Evolutionary conservation across 1,284 basidiomycete genomes (phyloP).

Genomic region (Puccinia novopanici): DNA sequence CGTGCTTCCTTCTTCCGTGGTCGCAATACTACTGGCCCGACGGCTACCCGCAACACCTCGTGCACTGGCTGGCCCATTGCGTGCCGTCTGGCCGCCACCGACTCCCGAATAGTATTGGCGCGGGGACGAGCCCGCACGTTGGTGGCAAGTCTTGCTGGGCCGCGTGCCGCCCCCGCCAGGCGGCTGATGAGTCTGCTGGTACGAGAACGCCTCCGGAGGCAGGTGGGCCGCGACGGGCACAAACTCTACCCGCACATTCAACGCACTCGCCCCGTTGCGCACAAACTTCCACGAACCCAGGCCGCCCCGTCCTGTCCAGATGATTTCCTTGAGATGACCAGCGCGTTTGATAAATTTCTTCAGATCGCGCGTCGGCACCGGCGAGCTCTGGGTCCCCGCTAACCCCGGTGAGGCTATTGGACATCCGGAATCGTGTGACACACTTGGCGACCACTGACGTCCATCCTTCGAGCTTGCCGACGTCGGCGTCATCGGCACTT

Average conservation of each 20-base stretch:
- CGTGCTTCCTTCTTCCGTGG: neutral
- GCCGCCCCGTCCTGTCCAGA: constrained; percentile 44
- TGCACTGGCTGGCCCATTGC: neutral
- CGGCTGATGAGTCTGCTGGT: constrained; percentile 15
- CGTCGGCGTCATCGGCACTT: constrained; percentile 3
- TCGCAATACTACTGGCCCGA: neutral
- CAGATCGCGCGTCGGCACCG: constrained; percentile 40
- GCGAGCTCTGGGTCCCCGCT: constrained; percentile 5
- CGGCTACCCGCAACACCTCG: neutral
- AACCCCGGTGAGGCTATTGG: neutral
- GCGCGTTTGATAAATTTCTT: constrained; percentile 49
- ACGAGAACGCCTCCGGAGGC: constrained; percentile 31
- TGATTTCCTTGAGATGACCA: constrained; percentile 37
- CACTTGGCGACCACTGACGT: constrained; percentile 9
- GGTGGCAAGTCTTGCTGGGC: neutral
- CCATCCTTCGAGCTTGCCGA: neutral
- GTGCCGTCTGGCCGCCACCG: too few relatives aligned
- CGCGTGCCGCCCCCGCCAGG: neutral
- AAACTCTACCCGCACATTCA: constrained; percentile 47
- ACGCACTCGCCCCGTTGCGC: constrained; percentile 27
- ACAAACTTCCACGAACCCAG: constrained; percentile 36
- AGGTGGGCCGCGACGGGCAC: constrained; percentile 6
- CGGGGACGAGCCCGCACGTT: constrained; percentile 13
- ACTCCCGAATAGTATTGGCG: neutral
- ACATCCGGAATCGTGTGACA: neutral